Evolutionary conservation across 176 grass and related monocot genomes (phyloP).

Genomic region (Calamus simplicifolius): DNA sequence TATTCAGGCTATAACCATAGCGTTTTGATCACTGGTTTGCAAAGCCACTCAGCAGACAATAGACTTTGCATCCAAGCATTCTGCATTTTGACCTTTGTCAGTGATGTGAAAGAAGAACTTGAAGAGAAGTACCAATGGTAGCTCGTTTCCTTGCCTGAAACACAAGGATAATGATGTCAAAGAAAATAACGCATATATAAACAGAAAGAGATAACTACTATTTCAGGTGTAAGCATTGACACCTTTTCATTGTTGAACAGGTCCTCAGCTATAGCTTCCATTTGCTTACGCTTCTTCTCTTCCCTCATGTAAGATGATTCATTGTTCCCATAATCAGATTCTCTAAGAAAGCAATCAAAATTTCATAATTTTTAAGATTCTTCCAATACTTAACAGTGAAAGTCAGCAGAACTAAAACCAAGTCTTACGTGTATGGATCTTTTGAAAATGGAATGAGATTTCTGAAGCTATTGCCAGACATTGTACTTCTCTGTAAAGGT

Average conservation of each 20-base stretch:
- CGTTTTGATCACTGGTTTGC: too few relatives aligned
- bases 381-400: conserved; percentile 1
- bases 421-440: conserved; percentile 75
- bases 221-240: conserved; percentile 7
- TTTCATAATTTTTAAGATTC: neutral
- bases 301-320: conserved; percentile 52
- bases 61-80: too few relatives aligned
- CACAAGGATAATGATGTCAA: neutral
- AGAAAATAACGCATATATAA: neutral
- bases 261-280: conserved; percentile 77
- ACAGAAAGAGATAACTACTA: neutral
- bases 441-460: conserved; percentile 66
- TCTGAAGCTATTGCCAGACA: conserved; percentile 85
- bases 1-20: too few relatives aligned
- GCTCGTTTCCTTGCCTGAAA: conserved; percentile 64
- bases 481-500: conserved; percentile 52
- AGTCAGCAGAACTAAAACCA: conserved; percentile 4
- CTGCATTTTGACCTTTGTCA: conserved; percentile 23
- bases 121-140: conserved; percentile 57
- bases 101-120: conserved; percentile 43
- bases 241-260: conserved; percentile 89
- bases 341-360: conserved; percentile 37
- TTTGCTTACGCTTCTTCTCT: conserved; percentile 76
- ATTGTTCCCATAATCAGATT: conserved; percentile 36
- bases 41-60: too few relatives aligned